These are phyloP conservation scores for Ceratocystis destructans DNA, from an alignment of 2,329 filamentous ascomycete species.

Conservation along the genomic window DNA sequence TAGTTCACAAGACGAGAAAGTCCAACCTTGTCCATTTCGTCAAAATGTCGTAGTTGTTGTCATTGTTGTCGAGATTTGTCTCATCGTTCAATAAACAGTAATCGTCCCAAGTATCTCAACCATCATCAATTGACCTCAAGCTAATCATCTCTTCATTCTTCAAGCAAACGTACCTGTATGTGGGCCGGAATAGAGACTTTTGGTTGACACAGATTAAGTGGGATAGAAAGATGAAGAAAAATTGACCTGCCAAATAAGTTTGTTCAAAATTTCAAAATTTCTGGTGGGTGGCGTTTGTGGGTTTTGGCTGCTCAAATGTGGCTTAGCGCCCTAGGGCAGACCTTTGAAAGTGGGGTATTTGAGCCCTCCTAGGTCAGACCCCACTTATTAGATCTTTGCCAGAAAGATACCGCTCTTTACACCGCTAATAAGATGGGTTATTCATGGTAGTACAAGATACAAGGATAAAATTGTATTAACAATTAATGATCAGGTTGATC, in stretches of 20 bases:
- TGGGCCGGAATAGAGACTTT: conserved; percentile 18
- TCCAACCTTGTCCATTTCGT: background rate
- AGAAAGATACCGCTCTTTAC: background rate
- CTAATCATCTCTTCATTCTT: conserved; percentile 1
- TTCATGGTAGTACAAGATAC: background rate
- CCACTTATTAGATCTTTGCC: background rate
- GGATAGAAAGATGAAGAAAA: conserved; percentile 13
- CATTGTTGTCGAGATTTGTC: background rate
- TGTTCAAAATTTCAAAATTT: conserved; percentile 12
- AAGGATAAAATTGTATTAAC: background rate
- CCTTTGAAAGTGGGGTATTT: background rate
- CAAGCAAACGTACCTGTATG: conserved; percentile 17
- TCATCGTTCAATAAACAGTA: background rate
- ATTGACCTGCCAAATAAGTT: conserved; percentile 16
- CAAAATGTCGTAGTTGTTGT: background rate
- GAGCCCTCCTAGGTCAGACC: conserved; percentile 3
- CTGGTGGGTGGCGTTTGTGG: conserved; percentile 19
- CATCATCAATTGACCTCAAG: background rate
- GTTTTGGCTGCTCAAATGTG: conserved; percentile 9
- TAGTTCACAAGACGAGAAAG: background rate
- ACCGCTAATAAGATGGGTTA: background rate
- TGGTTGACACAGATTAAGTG: conserved; percentile 18
- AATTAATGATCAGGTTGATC: background rate
- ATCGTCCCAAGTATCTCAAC: background rate
- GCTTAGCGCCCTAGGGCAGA: conserved; percentile 17